Evolutionary conservation across 768 basidiomycete genomes (phyloP).

Genomic region (Hydnomerulius pinastri): DNA sequence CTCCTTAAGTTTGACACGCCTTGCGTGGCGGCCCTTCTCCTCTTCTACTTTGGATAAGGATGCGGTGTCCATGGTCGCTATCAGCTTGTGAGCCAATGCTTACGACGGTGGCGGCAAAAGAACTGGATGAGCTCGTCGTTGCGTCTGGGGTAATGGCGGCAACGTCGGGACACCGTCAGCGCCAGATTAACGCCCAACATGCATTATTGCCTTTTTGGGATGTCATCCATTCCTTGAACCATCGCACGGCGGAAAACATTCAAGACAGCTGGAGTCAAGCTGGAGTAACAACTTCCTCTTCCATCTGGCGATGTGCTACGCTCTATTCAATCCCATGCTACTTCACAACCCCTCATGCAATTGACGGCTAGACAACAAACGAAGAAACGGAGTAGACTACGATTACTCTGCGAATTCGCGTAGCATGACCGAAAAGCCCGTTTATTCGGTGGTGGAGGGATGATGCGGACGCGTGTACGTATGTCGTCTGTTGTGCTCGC

Average conservation of each 20-base stretch:
- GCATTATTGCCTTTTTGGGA: conserved; percentile 16
- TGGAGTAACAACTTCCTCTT: too few species aligned
- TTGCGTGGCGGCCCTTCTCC: conserved; percentile 52
- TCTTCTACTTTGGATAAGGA: conserved; percentile 45
- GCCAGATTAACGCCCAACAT: neutral
- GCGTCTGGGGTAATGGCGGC: conserved; percentile 10
- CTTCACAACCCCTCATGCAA: too few species aligned
- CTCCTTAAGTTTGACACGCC: conserved; percentile 59
- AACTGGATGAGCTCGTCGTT: neutral
- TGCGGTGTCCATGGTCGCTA: conserved; percentile 23
- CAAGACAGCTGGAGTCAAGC: too few species aligned
- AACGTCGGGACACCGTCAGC: neutral
- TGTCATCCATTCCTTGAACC: neutral
- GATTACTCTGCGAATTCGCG: too few species aligned
- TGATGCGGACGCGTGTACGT: too few species aligned
- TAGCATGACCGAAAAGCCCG: too few species aligned
- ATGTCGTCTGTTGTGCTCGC: neutral
- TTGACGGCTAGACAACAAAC: too few species aligned
- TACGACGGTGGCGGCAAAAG: neutral
- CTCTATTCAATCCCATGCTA: too few species aligned
- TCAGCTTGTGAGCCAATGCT: neutral
- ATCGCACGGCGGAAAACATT: too few species aligned
- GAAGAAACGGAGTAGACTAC: too few species aligned
- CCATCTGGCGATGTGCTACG: too few species aligned
- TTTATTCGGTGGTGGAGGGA: too few species aligned